phyloP scores from a whole-genome alignment of 2,329 filamentous ascomycete species.

The Berkeleyomyces basicola region DNA sequence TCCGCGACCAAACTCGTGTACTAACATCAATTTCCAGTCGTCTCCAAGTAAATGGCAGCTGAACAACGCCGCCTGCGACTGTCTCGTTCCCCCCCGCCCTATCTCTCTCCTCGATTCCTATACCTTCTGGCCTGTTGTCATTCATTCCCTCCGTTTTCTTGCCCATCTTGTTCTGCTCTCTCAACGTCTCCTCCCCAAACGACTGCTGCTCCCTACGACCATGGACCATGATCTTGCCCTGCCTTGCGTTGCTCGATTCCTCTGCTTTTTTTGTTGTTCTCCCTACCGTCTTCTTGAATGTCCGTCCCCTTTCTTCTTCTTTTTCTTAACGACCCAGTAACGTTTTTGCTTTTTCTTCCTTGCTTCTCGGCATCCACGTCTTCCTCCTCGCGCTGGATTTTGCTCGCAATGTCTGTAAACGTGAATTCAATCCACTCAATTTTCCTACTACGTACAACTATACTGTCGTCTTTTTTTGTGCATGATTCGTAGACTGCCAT shows the following conservation, averaged over 20 bases:
- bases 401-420: neutral
- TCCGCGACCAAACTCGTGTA: too few relatives aligned
- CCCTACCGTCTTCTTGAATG: neutral
- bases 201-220: neutral
- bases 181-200: neutral
- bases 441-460: neutral
- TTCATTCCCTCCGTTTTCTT: neutral
- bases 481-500: neutral
- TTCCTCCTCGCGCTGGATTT: neutral
- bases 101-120: neutral
- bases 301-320: neutral
- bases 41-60: neutral
- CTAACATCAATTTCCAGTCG: neutral
- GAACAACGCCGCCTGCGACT: neutral
- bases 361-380: neutral
- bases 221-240: neutral
- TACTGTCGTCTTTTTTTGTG: neutral
- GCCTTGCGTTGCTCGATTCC: neutral
- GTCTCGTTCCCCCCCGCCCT: neutral
- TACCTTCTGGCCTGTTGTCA: neutral
- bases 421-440: neutral
- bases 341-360: neutral
- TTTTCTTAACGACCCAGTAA: conserved; percentile 2
- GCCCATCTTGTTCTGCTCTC: neutral
- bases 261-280: neutral